A percentile compares a stretch with the other conserved stretches of the same genome.
phyloP scores from a whole-genome alignment of 306 rosid genomes.

The Canavalia ensiformis region DNA sequence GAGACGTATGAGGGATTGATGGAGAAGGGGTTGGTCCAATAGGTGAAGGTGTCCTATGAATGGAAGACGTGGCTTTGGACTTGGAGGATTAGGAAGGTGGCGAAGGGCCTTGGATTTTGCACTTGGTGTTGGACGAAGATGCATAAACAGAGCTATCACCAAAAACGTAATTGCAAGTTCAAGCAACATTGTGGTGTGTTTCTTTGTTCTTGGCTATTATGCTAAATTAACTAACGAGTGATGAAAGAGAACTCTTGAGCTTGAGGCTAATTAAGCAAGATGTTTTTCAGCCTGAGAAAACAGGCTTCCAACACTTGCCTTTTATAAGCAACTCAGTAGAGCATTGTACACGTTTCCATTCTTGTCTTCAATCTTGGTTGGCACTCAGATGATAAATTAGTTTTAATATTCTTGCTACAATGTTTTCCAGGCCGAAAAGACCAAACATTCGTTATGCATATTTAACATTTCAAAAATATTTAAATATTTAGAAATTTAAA shows the following conservation, averaged over 20 bases:
- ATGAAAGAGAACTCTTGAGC: not conserved
- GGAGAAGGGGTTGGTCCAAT: slow-evolving; percentile 47
- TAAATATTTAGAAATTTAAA: no score
- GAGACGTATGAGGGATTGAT: slow-evolving; percentile 50
- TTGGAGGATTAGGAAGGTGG: slow-evolving; percentile 58
- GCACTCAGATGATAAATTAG: no score
- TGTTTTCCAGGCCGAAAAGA: no score
- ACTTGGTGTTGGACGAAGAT: slow-evolving; percentile 36
- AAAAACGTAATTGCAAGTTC: slow-evolving; percentile 20
- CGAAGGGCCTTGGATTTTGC: slow-evolving; percentile 50
- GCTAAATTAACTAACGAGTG: no score
- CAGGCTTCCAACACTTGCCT: not conserved
- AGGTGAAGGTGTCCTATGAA: slow-evolving; percentile 53
- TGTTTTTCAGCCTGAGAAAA: not conserved
- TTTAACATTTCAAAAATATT: no score
- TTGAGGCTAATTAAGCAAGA: not conserved
- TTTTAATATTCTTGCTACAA: no score
- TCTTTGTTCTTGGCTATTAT: not conserved
- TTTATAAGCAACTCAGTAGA: not conserved
- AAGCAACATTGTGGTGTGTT: slow-evolving; percentile 35
- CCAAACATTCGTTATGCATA: no score
- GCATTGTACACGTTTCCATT: no score
- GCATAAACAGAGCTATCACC: slow-evolving; percentile 38
- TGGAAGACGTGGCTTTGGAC: slow-evolving; percentile 56
- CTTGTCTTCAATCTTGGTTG: no score